Evolutionary conservation across 441 rosid genomes (phyloP).

Genomic region (Pelargonium citronellum): DNA sequence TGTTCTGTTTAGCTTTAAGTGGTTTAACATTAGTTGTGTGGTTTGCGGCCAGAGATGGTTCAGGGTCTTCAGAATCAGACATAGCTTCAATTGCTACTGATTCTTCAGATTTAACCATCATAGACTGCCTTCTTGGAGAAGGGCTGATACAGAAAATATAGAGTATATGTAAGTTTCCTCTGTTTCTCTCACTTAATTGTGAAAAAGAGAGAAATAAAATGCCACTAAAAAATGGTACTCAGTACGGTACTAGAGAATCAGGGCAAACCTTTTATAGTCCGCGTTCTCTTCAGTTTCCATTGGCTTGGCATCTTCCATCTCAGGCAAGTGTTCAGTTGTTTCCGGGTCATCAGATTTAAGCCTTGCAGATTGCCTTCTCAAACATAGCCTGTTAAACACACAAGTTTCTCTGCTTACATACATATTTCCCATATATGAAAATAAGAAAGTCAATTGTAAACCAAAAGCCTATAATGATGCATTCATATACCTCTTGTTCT

Average conservation of each 20-base stretch:
- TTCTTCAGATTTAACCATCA: conserved; percentile 17
- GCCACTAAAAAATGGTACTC: background rate
- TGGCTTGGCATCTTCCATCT: conserved; percentile 21
- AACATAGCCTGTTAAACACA: conserved; percentile 24
- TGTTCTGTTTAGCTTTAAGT: background rate
- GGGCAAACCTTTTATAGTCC: conserved; percentile 26
- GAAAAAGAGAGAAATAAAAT: background rate
- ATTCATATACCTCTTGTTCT: background rate
- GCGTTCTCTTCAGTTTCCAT: background rate
- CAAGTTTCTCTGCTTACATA: background rate
- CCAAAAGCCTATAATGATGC: background rate
- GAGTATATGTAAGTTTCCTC: conserved; percentile 3
- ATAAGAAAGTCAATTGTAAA: background rate
- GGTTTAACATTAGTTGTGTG: background rate
- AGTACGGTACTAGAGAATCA: background rate
- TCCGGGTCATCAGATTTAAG: conserved; percentile 23
- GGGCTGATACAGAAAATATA: background rate
- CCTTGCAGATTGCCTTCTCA: conserved; percentile 33
- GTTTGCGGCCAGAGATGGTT: background rate
- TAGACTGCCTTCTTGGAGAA: conserved; percentile 17
- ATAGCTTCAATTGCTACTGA: background rate
- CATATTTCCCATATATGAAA: background rate
- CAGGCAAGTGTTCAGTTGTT: conserved; percentile 24
- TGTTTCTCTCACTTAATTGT: conserved; percentile 1
- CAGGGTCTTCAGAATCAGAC: background rate